Percentiles rank a stretch among this genome's conserved stretches.
Conservation (phyloP, 148 eudicot species). For the Beta vulgaris region DNA sequence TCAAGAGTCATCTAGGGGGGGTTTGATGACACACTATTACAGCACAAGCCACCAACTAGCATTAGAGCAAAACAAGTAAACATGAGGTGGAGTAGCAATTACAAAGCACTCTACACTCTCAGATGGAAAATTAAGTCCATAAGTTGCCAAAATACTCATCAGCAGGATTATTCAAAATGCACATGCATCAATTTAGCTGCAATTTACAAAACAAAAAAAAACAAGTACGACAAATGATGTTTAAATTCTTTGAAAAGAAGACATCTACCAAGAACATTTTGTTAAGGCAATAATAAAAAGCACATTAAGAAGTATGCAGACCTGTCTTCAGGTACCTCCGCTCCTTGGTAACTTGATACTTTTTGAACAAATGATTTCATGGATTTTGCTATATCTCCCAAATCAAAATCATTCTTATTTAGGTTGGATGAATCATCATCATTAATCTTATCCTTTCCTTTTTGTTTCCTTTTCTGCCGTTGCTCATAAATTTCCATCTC, state of each 20-base stretch:
- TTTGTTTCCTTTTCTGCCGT: slow-evolving; percentile 54
- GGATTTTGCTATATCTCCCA: slow-evolving; percentile 72
- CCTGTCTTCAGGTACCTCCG: slow-evolving; percentile 91
- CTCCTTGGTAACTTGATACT: slow-evolving; percentile 83
- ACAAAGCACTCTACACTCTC: neutral
- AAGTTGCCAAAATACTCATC: neutral
- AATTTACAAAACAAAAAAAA: neutral
- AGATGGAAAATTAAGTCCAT: neutral
- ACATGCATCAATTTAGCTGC: too few species aligned
- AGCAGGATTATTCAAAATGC: neutral
- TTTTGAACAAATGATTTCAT: slow-evolving; percentile 78
- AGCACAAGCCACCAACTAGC: neutral
- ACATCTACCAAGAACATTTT: neutral
- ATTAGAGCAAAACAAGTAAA: neutral
- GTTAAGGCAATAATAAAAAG: neutral
- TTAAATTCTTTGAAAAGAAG: neutral
- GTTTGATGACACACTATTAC: neutral
- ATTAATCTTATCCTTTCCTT: slow-evolving; percentile 53
- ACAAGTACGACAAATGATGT: neutral
- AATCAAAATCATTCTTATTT: slow-evolving; percentile 47
- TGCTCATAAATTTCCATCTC: slow-evolving; percentile 76
- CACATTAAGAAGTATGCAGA: slow-evolving; percentile 3
- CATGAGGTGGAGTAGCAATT: neutral
- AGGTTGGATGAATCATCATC: slow-evolving; percentile 30
- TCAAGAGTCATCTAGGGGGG: neutral